Evolutionary conservation across 768 basidiomycete genomes (phyloP).

Genomic region (Cystobasidium tubakii): DNA sequence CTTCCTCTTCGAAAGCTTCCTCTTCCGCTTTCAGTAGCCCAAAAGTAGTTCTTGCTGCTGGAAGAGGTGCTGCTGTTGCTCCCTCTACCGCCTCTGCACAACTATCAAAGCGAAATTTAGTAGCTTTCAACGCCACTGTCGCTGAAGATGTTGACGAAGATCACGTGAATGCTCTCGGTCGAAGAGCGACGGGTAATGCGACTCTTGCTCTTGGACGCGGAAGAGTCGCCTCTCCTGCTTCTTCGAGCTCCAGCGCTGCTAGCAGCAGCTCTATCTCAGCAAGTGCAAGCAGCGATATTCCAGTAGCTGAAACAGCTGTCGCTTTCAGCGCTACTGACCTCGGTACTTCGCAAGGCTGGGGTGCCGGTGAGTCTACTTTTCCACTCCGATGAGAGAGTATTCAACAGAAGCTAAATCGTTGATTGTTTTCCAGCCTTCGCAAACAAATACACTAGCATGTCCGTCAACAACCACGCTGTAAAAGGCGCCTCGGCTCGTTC

Average conservation of each 20-base stretch:
- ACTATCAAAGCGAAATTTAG: background rate
- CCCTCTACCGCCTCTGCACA: background rate
- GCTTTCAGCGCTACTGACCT: conserved; percentile 20
- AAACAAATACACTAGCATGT: conserved; percentile 33
- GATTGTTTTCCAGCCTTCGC: conserved; percentile 11
- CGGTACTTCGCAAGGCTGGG: conserved; percentile 32
- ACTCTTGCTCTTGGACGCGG: background rate
- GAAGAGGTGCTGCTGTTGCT: background rate
- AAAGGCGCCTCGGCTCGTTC: conserved; percentile 18
- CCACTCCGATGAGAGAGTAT: background rate
- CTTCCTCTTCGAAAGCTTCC: background rate
- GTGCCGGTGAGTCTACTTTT: conserved; percentile 11
- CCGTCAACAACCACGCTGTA: conserved; percentile 29
- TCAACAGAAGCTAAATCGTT: background rate
- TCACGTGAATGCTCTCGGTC: conserved; percentile 1
- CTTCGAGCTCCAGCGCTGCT: background rate
- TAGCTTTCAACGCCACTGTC: conserved; percentile 10
- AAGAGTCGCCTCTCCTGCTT: background rate
- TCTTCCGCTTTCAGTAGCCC: background rate
- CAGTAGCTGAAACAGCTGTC: background rate
- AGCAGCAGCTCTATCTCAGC: background rate
- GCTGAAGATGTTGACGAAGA: conserved; percentile 5
- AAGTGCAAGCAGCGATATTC: background rate
- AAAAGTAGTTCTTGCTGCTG: background rate
- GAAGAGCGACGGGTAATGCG: background rate